Evolutionary conservation across 352 stramenopile species (phyloP).

Genomic region (Albugo candida): DNA sequence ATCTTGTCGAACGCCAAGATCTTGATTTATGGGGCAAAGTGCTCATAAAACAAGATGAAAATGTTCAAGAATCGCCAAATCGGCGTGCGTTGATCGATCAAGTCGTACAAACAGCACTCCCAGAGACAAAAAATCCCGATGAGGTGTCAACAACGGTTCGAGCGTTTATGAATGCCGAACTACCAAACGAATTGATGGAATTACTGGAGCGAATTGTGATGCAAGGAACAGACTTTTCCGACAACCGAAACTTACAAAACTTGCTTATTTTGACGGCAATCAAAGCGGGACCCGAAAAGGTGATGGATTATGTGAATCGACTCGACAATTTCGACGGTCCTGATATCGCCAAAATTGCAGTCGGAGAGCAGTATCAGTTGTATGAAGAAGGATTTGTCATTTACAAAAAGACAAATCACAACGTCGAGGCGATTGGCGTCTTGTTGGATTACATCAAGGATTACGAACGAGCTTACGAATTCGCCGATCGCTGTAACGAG

Average conservation of each 20-base stretch:
- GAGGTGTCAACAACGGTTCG: constrained; percentile 99
- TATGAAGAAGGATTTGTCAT: constrained; percentile 99
- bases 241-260: constrained; percentile 99
- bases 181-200: constrained; percentile 98
- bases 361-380: constrained; percentile 95
- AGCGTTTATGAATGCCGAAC: constrained; percentile 99
- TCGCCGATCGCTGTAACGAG: constrained; percentile 96
- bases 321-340: constrained; percentile 99
- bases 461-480: constrained; percentile 97
- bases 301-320: constrained; percentile 99
- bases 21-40: constrained; percentile 98
- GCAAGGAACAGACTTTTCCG: constrained; percentile 98
- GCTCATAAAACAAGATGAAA: constrained; percentile 81
- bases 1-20: constrained; percentile 98
- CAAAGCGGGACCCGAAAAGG: constrained; percentile 93
- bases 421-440: constrained; percentile 86
- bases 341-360: constrained; percentile 97
- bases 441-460: constrained; percentile 93
- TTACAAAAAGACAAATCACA: constrained; percentile 99
- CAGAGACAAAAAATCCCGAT: constrained; percentile 96
- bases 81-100: constrained; percentile 95
- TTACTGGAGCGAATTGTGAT: constrained; percentile 99
- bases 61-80: constrained; percentile 79
- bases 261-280: constrained; percentile 99
- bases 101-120: constrained; percentile 98